phyloP scores from a whole-genome alignment of 2,329 filamentous ascomycete species.

The Epichloe brachyelytri region DNA sequence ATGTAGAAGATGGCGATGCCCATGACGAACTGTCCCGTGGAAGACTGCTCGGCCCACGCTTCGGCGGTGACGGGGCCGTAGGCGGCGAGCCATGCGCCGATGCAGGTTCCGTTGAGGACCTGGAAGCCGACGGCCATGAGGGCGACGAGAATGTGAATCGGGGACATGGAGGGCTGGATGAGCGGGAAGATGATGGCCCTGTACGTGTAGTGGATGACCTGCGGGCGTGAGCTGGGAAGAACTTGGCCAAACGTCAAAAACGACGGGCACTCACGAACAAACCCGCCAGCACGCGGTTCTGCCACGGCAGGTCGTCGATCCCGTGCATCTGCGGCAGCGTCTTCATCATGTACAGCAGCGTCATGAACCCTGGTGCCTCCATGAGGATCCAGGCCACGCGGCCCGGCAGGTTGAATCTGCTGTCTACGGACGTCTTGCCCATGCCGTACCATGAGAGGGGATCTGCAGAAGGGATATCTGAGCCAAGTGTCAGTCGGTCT shows the following conservation, averaged over 20 bases:
- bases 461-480: conserved; percentile 66
- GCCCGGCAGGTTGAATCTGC: conserved; percentile 74
- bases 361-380: conserved; percentile 69
- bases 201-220: conserved; percentile 81
- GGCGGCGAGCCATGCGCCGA: conserved; percentile 72
- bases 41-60: conserved; percentile 31
- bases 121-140: conserved; percentile 58
- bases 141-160: conserved; percentile 63
- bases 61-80: conserved; percentile 55
- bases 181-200: conserved; percentile 74
- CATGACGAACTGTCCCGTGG: conserved; percentile 35
- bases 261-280: conserved; percentile 40
- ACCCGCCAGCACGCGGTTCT: conserved; percentile 62
- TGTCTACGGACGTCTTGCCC: conserved; percentile 75
- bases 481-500: background rate
- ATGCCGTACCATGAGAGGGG: conserved; percentile 70
- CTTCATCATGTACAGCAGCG: conserved; percentile 66
- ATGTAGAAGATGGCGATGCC: conserved; percentile 66
- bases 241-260: conserved; percentile 1
- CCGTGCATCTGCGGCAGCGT: conserved; percentile 48
- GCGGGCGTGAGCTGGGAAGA: background rate
- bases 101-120: conserved; percentile 60
- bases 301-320: conserved; percentile 53
- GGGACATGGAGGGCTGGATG: conserved; percentile 83
- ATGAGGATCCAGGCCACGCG: conserved; percentile 79